Evolutionary conservation across 2,329 filamentous ascomycete genomes (phyloP).

Genomic region (Cryoendolithus antarcticus): DNA sequence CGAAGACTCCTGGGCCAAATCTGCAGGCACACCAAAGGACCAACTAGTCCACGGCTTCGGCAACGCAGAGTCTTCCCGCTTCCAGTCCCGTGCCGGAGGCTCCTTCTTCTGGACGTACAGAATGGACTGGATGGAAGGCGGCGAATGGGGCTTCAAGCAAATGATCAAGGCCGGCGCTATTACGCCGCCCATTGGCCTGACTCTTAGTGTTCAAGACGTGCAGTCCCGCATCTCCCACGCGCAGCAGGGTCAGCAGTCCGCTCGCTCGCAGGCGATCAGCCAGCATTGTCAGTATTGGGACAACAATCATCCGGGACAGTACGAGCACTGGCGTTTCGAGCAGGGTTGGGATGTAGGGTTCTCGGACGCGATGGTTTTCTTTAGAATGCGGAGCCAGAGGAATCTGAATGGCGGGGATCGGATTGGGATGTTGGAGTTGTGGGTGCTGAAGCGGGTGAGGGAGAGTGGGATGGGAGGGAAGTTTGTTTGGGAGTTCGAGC

Average conservation of each 20-base stretch:
- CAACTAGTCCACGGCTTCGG: constrained; percentile 36
- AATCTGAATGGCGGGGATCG: constrained; percentile 33
- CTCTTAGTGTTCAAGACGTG: constrained; percentile 27
- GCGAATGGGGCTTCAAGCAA: constrained; percentile 47
- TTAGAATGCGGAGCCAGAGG: constrained; percentile 28
- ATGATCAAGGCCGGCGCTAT: constrained; percentile 37
- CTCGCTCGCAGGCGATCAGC: constrained; percentile 26
- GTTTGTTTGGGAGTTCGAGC: constrained; percentile 41
- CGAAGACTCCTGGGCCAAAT: constrained; percentile 35
- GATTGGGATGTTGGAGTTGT: constrained; percentile 47
- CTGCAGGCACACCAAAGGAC: constrained; percentile 22
- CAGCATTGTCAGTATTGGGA: constrained; percentile 42
- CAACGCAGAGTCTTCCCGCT: constrained; percentile 35
- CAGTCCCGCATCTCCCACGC: constrained; percentile 27
- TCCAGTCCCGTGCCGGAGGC: constrained; percentile 38
- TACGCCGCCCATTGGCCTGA: constrained; percentile 27
- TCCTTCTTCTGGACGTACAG: constrained; percentile 50
- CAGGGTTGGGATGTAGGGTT: constrained; percentile 46
- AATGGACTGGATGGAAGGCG: constrained; percentile 51
- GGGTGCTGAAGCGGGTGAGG: constrained; percentile 42
- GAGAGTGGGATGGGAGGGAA: constrained; percentile 38
- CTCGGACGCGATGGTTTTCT: constrained; percentile 42
- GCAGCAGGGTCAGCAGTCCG: constrained; percentile 24
- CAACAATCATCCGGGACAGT: constrained; percentile 29
- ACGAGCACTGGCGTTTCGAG: constrained; percentile 42